phyloP scores from a whole-genome alignment of 768 basidiomycete genomes.

The Panaeolus cyanescens region DNA sequence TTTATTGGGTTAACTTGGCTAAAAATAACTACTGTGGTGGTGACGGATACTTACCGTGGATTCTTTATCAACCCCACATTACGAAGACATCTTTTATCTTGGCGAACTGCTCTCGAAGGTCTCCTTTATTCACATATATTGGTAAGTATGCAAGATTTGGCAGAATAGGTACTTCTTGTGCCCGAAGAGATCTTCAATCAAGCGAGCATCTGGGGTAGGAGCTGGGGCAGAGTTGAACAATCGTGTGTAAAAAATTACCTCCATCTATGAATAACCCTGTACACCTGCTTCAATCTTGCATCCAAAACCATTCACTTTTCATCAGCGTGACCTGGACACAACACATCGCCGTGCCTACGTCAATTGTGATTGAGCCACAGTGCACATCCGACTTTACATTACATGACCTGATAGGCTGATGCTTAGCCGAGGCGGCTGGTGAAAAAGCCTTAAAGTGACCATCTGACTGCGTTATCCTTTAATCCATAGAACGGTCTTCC shows the following conservation, averaged over 20 bases:
- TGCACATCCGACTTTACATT: not conserved
- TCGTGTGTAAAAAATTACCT: not conserved
- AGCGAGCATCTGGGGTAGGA: not conserved
- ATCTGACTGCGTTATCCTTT: not conserved
- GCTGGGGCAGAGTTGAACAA: not conserved
- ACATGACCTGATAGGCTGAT: not conserved
- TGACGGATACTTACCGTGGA: not conserved
- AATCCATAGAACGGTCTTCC: not conserved
- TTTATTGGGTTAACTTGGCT: not conserved
- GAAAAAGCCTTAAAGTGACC: not conserved
- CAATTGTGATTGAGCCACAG: not conserved
- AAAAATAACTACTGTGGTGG: not conserved
- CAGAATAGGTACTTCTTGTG: not conserved
- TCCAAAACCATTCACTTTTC: not conserved
- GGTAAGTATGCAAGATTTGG: not conserved
- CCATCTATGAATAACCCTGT: constrained; percentile 1
- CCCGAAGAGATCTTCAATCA: not conserved
- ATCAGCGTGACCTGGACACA: not conserved
- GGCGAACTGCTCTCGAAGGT: not conserved
- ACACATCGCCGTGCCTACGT: not conserved
- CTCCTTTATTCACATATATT: not conserved
- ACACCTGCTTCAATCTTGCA: not conserved
- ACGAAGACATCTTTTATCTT: not conserved
- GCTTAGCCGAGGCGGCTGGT: not conserved
- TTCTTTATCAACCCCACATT: not conserved